Evolutionary conservation across 2,329 filamentous ascomycete species (phyloP).

Genomic region (Fusarium continuum): DNA sequence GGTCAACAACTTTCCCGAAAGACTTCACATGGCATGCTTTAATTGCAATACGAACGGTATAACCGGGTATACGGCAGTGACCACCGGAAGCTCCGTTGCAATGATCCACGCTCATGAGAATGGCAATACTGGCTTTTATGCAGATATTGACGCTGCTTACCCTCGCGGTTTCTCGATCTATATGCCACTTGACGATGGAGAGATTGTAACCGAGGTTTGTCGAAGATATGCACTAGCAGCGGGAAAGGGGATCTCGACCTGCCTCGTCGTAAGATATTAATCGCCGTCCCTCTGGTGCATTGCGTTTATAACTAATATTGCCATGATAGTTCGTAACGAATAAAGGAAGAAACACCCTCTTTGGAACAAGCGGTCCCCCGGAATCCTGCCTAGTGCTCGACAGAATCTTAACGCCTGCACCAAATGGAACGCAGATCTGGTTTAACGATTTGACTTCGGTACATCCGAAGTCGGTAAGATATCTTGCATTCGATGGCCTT

Average conservation of each 20-base stretch:
- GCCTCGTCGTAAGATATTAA: conserved; percentile 13
- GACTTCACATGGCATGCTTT: conserved; percentile 11
- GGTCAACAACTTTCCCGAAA: not conserved
- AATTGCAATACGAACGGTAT: conserved; percentile 5
- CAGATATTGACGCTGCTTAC: conserved; percentile 3
- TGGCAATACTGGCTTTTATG: conserved; percentile 7
- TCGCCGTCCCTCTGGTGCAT: not conserved
- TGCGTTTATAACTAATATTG: not conserved
- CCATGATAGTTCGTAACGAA: conserved; percentile 18
- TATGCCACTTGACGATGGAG: conserved; percentile 22
- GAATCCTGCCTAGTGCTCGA: conserved; percentile 13
- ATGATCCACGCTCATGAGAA: conserved; percentile 9
- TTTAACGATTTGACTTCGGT: conserved; percentile 3
- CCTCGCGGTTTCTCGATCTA: not conserved
- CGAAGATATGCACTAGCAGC: conserved; percentile 5
- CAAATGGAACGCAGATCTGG: conserved; percentile 6
- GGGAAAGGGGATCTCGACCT: not conserved
- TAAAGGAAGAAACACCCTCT: conserved; percentile 13
- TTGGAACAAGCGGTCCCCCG: conserved; percentile 16
- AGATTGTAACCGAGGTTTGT: conserved; percentile 19
- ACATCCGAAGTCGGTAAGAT: not conserved
- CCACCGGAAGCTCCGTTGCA: not conserved
- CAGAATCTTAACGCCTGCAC: not conserved
- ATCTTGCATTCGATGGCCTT: conserved; percentile 1
- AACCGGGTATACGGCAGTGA: conserved; percentile 20